Evolutionary conservation across 345 rosid genomes (phyloP).

Genomic region (Jatropha curcas): DNA sequence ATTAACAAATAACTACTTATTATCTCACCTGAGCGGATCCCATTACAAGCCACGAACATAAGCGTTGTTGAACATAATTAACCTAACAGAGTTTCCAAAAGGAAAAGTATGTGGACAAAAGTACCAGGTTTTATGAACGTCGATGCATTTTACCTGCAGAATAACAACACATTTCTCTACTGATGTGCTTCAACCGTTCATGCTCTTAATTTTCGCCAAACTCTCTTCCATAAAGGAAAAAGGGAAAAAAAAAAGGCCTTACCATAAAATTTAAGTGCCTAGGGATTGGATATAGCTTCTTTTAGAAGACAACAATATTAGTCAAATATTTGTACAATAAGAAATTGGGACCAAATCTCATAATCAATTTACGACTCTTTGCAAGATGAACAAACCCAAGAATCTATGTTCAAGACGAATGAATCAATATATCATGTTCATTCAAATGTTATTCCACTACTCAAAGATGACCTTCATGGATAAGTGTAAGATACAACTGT

Average conservation of each 20-base stretch:
- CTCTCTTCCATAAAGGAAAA: not conserved
- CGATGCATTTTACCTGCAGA: not conserved
- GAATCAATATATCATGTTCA: not conserved
- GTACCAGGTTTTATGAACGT: not conserved
- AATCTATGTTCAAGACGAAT: too few relatives aligned
- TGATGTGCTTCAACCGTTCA: too few relatives aligned
- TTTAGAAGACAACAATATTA: not conserved
- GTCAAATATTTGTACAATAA: not conserved
- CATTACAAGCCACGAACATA: not conserved
- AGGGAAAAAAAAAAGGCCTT: too few relatives aligned
- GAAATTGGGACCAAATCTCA: not conserved
- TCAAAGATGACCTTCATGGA: not conserved
- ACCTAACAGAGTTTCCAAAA: not conserved
- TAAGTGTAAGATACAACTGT: not conserved
- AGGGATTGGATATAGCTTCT: not conserved
- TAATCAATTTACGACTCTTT: not conserved
- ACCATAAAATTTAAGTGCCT: not conserved
- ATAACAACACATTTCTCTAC: not conserved
- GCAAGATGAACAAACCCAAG: not conserved
- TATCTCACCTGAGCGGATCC: not conserved
- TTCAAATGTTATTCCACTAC: not conserved
- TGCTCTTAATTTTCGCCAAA: not conserved
- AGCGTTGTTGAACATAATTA: not conserved
- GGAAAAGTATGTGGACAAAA: not conserved
- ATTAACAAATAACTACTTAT: not conserved